phyloP scores from a whole-genome alignment of 164 flowering plant genomes.

The Nelumbo lutea region DNA sequence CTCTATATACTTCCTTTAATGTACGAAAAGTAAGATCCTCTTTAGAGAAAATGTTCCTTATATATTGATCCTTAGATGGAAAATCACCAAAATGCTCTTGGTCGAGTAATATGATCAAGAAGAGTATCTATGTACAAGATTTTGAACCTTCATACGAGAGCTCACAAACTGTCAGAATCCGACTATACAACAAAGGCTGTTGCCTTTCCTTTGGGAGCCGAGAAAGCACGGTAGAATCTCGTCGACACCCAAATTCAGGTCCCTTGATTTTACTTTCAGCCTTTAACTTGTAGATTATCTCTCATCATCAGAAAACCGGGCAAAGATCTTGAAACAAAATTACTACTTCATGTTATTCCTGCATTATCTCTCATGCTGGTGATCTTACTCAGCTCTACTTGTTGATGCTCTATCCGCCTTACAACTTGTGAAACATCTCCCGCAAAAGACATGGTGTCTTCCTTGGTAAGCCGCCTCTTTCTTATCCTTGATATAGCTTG shows the following conservation, averaged over 20 bases:
- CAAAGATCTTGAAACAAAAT: not conserved
- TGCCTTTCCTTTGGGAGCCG: not conserved
- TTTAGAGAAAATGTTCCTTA: too few species aligned
- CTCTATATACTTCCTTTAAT: too few species aligned
- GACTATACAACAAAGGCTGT: not conserved
- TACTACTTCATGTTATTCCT: constrained; percentile 11
- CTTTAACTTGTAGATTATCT: not conserved
- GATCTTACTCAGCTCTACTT: constrained; percentile 51
- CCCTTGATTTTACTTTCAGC: not conserved
- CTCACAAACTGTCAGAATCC: not conserved
- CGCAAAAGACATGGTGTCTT: constrained; percentile 56
- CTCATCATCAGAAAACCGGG: not conserved
- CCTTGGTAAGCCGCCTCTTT: constrained; percentile 47
- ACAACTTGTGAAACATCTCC: constrained; percentile 39
- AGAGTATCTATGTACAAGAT: not conserved
- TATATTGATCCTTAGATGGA: too few species aligned
- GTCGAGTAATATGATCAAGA: not conserved
- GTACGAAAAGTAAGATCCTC: too few species aligned
- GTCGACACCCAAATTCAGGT: not conserved
- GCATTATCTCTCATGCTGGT: constrained; percentile 36
- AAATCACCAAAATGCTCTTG: not conserved
- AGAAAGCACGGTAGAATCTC: not conserved
- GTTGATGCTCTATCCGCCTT: constrained; percentile 66
- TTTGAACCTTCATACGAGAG: not conserved
- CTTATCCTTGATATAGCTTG: constrained; percentile 62